A percentile compares a stretch with the other conserved stretches of the same genome.
phyloP scores from a whole-genome alignment of 257 asterid genomes.

The Solanum paucissectum region DNA sequence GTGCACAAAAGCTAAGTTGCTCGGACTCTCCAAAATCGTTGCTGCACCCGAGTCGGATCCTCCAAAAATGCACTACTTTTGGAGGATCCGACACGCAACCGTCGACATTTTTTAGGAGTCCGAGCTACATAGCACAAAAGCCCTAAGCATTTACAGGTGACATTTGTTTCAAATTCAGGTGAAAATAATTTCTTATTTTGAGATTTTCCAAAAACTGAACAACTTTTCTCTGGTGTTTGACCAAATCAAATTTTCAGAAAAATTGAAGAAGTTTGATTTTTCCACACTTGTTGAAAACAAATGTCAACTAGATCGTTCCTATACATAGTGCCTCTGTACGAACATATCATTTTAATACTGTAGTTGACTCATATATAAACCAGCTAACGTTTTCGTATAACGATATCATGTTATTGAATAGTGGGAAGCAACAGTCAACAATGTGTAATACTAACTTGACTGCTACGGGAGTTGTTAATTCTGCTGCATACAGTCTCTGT shows the following conservation, averaged over 20 bases:
- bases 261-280: not conserved
- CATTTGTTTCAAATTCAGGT: not conserved
- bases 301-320: not conserved
- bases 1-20: not conserved
- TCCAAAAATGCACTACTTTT: too few species aligned
- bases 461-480: not conserved
- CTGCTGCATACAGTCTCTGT: not conserved
- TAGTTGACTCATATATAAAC: not conserved
- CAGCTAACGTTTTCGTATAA: not conserved
- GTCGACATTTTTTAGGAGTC: too few species aligned
- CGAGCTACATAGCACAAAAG: not conserved
- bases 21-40: too few species aligned
- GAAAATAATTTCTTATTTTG: not conserved
- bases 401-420: not conserved
- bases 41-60: too few species aligned
- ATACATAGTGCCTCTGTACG: not conserved
- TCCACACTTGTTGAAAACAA: not conserved
- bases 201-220: not conserved
- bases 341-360: not conserved
- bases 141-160: not conserved
- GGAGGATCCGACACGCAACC: too few species aligned
- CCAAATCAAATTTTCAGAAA: not conserved
- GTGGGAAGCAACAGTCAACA: not conserved
- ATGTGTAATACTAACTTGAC: not conserved
- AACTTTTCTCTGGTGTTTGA: not conserved